A percentile compares a stretch with the other conserved stretches of the same genome.
These are phyloP conservation scores for Salvia sclarea DNA, from an alignment of 305 asterid genomes.

Conservation along the genomic window DNA sequence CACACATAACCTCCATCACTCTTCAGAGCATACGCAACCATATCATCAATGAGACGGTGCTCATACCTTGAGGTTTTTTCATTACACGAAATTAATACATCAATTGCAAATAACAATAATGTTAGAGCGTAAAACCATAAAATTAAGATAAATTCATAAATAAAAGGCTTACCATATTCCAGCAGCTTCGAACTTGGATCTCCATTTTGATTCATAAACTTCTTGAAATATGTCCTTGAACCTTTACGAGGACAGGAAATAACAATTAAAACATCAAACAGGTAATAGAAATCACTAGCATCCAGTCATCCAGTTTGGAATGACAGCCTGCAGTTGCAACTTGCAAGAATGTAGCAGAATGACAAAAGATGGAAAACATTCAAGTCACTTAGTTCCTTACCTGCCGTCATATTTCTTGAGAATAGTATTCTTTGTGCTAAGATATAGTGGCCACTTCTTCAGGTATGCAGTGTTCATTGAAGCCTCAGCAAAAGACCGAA, in stretches of 20 bases:
- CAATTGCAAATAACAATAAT: background rate
- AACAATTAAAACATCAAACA: constrained; percentile 7
- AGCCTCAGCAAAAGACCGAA: constrained; percentile 83
- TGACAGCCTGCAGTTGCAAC: background rate
- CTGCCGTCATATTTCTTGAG: constrained; percentile 95
- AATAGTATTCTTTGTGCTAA: constrained; percentile 92
- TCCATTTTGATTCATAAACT: constrained; percentile 79
- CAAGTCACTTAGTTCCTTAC: constrained; percentile 39
- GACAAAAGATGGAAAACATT: constrained; percentile 3
- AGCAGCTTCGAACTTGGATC: constrained; percentile 78
- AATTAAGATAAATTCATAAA: background rate
- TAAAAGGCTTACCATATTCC: constrained; percentile 73
- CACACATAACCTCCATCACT: constrained; percentile 95
- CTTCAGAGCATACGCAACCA: constrained; percentile 98
- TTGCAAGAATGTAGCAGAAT: background rate
- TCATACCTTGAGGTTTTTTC: constrained; percentile 61
- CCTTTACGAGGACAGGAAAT: constrained; percentile 40
- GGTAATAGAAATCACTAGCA: background rate
- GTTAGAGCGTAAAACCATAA: constrained; percentile 11
- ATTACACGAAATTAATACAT: constrained; percentile 1
- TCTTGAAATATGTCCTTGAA: constrained; percentile 98
- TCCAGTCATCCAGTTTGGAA: background rate
- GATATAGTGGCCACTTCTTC: constrained; percentile 96
- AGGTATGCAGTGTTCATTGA: constrained; percentile 81
- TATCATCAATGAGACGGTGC: constrained; percentile 96